These are phyloP conservation scores for Naematelia aurantialba DNA, from an alignment of 768 basidiomycete genomes.

Conservation along the genomic window DNA sequence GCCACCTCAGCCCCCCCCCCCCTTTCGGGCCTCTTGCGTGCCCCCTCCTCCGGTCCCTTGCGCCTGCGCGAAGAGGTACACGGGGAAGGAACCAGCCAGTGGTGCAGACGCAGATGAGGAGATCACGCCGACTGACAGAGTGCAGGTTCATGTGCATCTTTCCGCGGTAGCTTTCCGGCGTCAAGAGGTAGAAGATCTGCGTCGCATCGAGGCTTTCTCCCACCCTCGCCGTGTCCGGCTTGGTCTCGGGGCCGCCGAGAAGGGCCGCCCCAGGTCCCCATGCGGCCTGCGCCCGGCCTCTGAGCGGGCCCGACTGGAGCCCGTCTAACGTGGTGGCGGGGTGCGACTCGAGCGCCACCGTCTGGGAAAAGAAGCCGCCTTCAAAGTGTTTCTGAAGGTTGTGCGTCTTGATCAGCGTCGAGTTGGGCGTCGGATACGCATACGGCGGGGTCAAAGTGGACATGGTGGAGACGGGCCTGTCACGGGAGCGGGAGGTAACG, in stretches of 20 bases:
- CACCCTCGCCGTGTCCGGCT: not conserved
- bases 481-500: no score
- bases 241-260: constrained; percentile 1
- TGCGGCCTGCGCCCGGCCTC: constrained; percentile 14
- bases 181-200: constrained; percentile 40
- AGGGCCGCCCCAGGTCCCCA: constrained; percentile 17
- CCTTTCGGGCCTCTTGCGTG: no score
- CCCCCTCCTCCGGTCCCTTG: no score
- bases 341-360: constrained; percentile 24
- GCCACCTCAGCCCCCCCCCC: no score
- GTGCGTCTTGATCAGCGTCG: constrained; percentile 44
- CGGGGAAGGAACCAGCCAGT: not conserved
- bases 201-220: constrained; percentile 27
- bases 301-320: constrained; percentile 6
- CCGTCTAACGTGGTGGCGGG: not conserved
- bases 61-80: not conserved
- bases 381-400: constrained; percentile 35
- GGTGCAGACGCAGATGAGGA: no score
- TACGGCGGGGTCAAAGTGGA: constrained; percentile 16
- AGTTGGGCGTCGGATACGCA: constrained; percentile 30
- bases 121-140: constrained; percentile 19
- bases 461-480: no score
- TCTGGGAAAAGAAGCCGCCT: constrained; percentile 44
- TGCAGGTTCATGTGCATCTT: constrained; percentile 44
- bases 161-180: constrained; percentile 27